Conservation (phyloP, 2,329 filamentous ascomycete genomes). For the Aphanoascus verrucosus region DNA sequence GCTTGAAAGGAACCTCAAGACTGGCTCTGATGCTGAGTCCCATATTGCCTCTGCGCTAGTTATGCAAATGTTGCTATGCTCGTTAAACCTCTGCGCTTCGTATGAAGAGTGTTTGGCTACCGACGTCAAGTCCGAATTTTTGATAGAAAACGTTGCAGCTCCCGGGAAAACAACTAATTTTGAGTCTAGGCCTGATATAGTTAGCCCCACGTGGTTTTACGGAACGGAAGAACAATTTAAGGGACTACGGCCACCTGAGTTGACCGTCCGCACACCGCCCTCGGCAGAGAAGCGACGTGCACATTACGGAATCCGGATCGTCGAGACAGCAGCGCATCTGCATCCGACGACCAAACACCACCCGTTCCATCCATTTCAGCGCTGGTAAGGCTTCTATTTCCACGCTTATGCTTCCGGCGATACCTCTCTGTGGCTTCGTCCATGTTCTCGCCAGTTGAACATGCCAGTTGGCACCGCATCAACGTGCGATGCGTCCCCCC, state of each 20-base stretch:
- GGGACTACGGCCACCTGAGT: background rate
- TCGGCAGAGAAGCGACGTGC: conserved; percentile 8
- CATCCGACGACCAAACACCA: conserved; percentile 4
- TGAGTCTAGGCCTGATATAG: background rate
- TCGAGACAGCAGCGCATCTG: conserved; percentile 5
- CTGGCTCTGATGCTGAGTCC: no score
- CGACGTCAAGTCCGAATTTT: no score
- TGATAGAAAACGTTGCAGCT: no score
- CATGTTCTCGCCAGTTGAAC: background rate
- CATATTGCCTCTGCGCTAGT: no score
- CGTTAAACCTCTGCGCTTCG: no score
- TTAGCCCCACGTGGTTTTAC: background rate
- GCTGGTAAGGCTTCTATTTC: conserved; percentile 11
- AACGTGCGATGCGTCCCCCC: background rate
- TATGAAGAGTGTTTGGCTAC: no score
- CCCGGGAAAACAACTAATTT: no score
- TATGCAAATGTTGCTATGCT: no score
- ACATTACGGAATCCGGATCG: conserved; percentile 8
- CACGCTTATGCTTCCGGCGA: conserved; percentile 1
- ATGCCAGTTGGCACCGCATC: background rate
- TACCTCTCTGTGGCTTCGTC: background rate
- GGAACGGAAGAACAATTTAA: no score
- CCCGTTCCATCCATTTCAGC: background rate
- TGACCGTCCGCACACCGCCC: background rate
- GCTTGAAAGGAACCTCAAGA: no score